Percentiles rank a stretch among this genome's conserved stretches.
These are phyloP conservation scores for Adansonia grandidieri DNA, from an alignment of 441 rosid species.

Conservation along the genomic window DNA sequence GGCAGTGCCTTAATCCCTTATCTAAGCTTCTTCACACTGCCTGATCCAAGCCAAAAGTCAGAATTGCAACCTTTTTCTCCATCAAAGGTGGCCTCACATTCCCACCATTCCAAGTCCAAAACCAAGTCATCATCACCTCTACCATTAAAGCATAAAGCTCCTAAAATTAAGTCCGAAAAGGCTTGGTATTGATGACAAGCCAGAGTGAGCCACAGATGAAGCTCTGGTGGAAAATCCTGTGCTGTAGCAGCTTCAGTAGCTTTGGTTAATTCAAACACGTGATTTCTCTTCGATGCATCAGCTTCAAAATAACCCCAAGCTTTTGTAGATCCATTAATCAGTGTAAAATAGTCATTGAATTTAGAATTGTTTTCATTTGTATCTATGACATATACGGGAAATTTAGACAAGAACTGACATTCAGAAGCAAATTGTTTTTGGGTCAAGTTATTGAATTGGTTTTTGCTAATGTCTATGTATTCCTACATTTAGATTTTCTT, in stretches of 20 bases:
- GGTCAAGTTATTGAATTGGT: background rate
- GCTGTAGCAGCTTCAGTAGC: no score
- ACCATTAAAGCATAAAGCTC: constrained; percentile 46
- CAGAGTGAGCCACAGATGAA: constrained; percentile 34
- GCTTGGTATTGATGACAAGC: constrained; percentile 37
- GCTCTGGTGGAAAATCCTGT: constrained; percentile 41
- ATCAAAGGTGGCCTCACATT: constrained; percentile 9
- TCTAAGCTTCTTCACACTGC: background rate
- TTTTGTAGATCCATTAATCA: background rate
- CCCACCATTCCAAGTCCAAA: constrained; percentile 38
- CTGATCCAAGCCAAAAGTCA: constrained; percentile 33
- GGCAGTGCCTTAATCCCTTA: constrained; percentile 48
- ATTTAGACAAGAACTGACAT: background rate
- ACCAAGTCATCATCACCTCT: constrained; percentile 36
- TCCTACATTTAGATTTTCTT: no score
- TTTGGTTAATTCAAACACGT: constrained; percentile 11
- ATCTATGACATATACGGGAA: background rate
- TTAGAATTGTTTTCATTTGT: constrained; percentile 11
- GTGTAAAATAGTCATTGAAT: constrained; percentile 12
- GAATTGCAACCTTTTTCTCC: constrained; percentile 31
- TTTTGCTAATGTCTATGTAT: background rate
- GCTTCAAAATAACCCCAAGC: background rate
- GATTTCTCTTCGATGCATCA: background rate
- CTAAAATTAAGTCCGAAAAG: constrained; percentile 46
- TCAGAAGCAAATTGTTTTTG: background rate